Base-by-base conservation (phyloP, 2,329 filamentous ascomycete genomes). In the Microcyclospora pomicola region DNA sequence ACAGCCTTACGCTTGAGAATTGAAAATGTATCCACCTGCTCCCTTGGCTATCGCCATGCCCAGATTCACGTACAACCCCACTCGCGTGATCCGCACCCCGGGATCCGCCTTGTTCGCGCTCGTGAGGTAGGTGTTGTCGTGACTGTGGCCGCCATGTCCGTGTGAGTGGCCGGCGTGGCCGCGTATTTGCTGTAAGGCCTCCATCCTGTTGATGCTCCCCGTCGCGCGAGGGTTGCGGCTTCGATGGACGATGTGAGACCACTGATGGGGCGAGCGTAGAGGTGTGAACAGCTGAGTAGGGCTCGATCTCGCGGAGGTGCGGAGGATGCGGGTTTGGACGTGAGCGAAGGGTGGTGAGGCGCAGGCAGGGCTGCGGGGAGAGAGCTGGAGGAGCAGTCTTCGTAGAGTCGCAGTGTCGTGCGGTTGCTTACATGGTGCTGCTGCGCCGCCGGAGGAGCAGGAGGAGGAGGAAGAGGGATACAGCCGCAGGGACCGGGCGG, bases 11-110 rank as follows among this genome's bases (percentile, higher is more conserved):
- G 58, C 66, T 63, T 95, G 86, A 33, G 87, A 95, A 61, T 95
- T 87, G 69, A 98, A 96, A 48, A 80, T 68, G 65, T 91, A 94
- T 50, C 91, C 91, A 41, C 91, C 91, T 19, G 87, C 68, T 31
- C 88, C 91, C 61, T 98, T 98, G 48, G 77, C 82, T 51, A 96
- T 69, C 35, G 88, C 91, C 87, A 98, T 96, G 55, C 78, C 79
- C 37, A 96, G 68, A 60, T 98, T 98, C 50, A 87, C 84, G 55
- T 80, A 82, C 33, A 93, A 71, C 16, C 85, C 85, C 51, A 96
- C 81, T 47, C 85, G 72, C 37, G 91, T 98, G 55, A 95, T 95
- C 52, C 86, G 80, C 51, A 94, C 92, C 48, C 85, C 85, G 35
- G 91, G 86, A 62, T 98, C 91, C 49, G 82, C 80, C 63, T 85